Percentiles rank a stretch among this genome's conserved stretches.
Evolutionary conservation across 176 grass and related monocot species (phyloP).

Genomic region (Oryza punctata): DNA sequence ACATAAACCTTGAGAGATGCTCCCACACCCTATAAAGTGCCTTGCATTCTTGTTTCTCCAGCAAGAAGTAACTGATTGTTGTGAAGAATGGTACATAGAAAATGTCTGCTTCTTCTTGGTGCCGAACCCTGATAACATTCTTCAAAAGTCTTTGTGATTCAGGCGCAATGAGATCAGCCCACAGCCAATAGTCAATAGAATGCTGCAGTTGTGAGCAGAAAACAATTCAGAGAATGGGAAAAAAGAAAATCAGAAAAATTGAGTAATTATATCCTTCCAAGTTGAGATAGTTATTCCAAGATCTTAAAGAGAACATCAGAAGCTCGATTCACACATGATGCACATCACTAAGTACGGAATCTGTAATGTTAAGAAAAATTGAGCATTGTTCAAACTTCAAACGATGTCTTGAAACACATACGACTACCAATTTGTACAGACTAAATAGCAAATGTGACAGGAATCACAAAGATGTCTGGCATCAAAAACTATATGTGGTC

Average conservation of each 20-base stretch:
- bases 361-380: neutral
- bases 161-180: conserved; percentile 92
- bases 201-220: conserved; percentile 57
- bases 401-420: neutral
- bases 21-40: conserved; percentile 98
- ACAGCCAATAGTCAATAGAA: conserved; percentile 98
- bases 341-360: neutral
- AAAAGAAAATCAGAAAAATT: neutral
- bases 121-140: conserved; percentile 70
- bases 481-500: neutral
- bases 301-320: neutral
- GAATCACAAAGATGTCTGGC: neutral
- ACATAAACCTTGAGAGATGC: conserved; percentile 87
- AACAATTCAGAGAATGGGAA: conserved; percentile 1
- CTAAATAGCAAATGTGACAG: neutral
- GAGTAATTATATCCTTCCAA: neutral
- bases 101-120: conserved; percentile 87
- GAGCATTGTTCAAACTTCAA: neutral
- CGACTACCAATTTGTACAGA: neutral
- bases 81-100: conserved; percentile 97
- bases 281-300: neutral
- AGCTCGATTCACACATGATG: neutral
- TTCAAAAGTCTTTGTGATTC: conserved; percentile 77
- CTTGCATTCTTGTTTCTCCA: conserved; percentile 98
- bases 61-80: conserved; percentile 93